A percentile compares a stretch with the other conserved stretches of the same genome.
Evolutionary conservation across 306 rosid species (phyloP).

Genomic region (Cicer yamashitae): DNA sequence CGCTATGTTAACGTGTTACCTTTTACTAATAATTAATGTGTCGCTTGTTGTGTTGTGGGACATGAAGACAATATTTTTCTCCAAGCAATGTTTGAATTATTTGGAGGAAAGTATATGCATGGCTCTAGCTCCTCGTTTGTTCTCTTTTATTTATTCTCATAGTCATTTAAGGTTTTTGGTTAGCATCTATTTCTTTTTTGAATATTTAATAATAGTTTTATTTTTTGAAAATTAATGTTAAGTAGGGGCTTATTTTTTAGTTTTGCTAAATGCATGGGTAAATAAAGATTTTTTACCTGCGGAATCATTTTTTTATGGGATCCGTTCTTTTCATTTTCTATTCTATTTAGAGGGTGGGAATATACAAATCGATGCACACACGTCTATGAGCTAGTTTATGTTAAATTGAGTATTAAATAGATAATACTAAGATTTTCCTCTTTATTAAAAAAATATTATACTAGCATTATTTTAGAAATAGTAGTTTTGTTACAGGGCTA

Average conservation of each 20-base stretch:
- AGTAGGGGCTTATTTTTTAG: conserved; percentile 34
- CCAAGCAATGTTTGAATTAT: neutral
- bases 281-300: neutral
- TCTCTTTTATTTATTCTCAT: neutral
- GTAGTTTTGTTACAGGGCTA: too few species aligned
- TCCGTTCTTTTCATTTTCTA: too few species aligned
- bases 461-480: too few species aligned
- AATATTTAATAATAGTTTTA: too few species aligned
- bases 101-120: neutral
- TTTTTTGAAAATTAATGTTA: neutral
- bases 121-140: neutral
- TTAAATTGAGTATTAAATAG: too few species aligned
- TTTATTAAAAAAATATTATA: too few species aligned
- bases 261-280: conserved; percentile 33
- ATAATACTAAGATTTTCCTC: too few species aligned
- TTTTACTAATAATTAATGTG: neutral
- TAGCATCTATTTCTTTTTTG: neutral
- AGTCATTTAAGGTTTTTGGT: neutral
- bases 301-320: neutral
- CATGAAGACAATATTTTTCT: conserved; percentile 1
- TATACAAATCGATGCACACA: too few species aligned
- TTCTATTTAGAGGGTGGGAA: too few species aligned
- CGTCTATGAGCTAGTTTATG: too few species aligned
- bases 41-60: conserved; percentile 2
- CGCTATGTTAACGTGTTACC: neutral